Evolutionary conservation across 2,329 filamentous ascomycete species (phyloP), one percentile per base, ranked within the genome.

Genomic region (Plenodomus biglobosus): DNA sequence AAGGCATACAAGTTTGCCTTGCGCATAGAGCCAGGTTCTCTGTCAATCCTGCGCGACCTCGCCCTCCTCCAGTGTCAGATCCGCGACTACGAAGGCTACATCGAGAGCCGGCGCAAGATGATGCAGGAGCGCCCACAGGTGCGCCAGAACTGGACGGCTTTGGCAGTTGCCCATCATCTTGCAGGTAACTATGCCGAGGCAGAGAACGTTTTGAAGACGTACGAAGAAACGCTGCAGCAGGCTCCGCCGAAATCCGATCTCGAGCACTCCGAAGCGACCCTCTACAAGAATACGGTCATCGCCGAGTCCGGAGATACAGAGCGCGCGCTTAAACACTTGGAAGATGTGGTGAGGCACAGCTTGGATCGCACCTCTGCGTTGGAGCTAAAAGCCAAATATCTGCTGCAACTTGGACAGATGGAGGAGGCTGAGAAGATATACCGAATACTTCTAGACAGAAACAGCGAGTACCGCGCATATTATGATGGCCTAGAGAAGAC

Each of bases 1-100:
- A 97, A 97, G 80, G 95, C 94, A 49, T 99, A 99, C 80, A 95
- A 95, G 72, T 96, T 95, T 73, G 94, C 94, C 15, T 78, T 99
- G 62, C 86, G 85, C 69, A 82, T 97, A 51, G 94, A 99, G 68
- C 92, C 95, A n/a, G 91, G 95, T 18, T 96, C 90, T 13, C 81
- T 85, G 54, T 92, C 96, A 73, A 99, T 99, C 64, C 90, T 95
- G 73, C 85, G 94, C 58, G 95, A 99, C 68, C 80, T 99, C 52
- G 92, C 94, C 42, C 83, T 95, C 53, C 82, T 99, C 51, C 94
- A 99, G 76, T 83, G 95, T 60, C 94, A 99, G 76, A 96, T 96
- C 84, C 86, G 94, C 62, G 94, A 99, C 76, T 97, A 92, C 73
- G 82, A 87, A 58, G 94, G 94, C 44, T 97, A 97, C 70, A 84